phyloP scores from a whole-genome alignment of 1,284 basidiomycete genomes.

The Boletus sp. region DNA sequence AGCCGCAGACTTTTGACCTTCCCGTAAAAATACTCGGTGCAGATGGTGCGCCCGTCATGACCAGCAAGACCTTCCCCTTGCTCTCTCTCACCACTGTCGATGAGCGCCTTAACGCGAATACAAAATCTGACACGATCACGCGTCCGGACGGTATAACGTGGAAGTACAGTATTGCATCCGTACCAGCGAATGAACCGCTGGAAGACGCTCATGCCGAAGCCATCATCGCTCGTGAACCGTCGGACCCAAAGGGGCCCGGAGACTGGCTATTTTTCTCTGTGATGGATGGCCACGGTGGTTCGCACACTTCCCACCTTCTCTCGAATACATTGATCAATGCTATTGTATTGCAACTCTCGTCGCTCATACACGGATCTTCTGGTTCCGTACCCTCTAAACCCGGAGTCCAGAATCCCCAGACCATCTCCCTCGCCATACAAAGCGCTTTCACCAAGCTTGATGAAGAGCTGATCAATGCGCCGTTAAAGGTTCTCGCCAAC shows the following conservation, averaged over 20 bases:
- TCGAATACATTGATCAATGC: slow-evolving; percentile 85
- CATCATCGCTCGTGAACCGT: slow-evolving; percentile 62
- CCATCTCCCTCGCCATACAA: slow-evolving; percentile 71
- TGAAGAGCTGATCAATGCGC: slow-evolving; percentile 74
- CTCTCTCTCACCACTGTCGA: slow-evolving; percentile 59
- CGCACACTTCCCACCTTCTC: slow-evolving; percentile 82
- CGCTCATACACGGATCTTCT: slow-evolving; percentile 44
- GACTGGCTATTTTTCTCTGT: slow-evolving; percentile 84
- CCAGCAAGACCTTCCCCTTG: slow-evolving; percentile 53
- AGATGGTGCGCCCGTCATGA: slow-evolving; percentile 59
- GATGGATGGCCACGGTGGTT: slow-evolving; percentile 89
- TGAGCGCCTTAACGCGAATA: slow-evolving; percentile 57
- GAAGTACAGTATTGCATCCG: slow-evolving; percentile 74
- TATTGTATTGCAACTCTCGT: slow-evolving; percentile 75
- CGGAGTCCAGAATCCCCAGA: slow-evolving; percentile 50
- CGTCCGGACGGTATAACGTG: slow-evolving; percentile 58
- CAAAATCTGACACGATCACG: slow-evolving; percentile 43
- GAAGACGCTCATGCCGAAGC: slow-evolving; percentile 83
- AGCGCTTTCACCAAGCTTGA: slow-evolving; percentile 80
- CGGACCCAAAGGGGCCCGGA: slow-evolving; percentile 56
- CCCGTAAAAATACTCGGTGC: slow-evolving; percentile 51
- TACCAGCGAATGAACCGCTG: slow-evolving; percentile 86
- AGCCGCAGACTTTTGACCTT: slow-evolving; percentile 53
- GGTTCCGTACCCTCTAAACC: slow-evolving; percentile 36
- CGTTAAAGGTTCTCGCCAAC: slow-evolving; percentile 68